Percentiles rank a stretch among this genome's conserved stretches.
Evolutionary conservation across 2,329 filamentous ascomycete species (phyloP).

Genomic region (Venturia oleaginea): DNA sequence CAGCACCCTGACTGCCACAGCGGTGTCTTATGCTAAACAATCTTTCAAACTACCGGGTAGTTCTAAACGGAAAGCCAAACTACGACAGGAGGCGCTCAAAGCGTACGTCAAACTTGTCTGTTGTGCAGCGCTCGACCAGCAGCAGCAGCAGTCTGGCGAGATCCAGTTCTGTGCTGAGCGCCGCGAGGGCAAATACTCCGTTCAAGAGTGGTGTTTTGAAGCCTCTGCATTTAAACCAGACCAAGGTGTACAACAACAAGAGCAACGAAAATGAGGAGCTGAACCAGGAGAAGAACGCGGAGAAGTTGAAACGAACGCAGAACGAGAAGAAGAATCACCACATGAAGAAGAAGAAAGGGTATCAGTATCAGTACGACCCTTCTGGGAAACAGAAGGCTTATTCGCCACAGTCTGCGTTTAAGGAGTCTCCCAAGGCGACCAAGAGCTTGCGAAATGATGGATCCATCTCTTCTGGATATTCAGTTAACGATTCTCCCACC

Average conservation of each 20-base stretch:
- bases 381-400: conserved; percentile 22
- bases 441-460: background rate
- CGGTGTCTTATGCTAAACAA: conserved; percentile 41
- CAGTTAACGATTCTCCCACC: background rate
- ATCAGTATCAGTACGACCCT: conserved; percentile 24
- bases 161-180: conserved; percentile 19
- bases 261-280: conserved; percentile 23
- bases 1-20: conserved; percentile 33
- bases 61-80: conserved; percentile 40
- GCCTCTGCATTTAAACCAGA: conserved; percentile 33
- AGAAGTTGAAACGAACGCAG: conserved; percentile 23
- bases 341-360: conserved; percentile 20
- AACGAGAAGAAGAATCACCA: conserved; percentile 21
- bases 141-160: conserved; percentile 20
- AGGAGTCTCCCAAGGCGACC: conserved; percentile 7
- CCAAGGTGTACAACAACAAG: conserved; percentile 18
- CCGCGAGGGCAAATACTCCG: conserved; percentile 27
- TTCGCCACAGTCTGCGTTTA: conserved; percentile 18
- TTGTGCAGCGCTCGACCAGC: conserved; percentile 19
- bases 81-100: conserved; percentile 34
- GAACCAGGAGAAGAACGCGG: conserved; percentile 22
- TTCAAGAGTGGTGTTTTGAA: conserved; percentile 44
- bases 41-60: conserved; percentile 39
- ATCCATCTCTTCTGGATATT: background rate
- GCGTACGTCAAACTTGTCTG: conserved; percentile 38